Evolutionary conservation across 2,329 filamentous ascomycete species (phyloP), one percentile per base, ranked within the genome.

Genomic region (Tolypocladium ovalisporum): DNA sequence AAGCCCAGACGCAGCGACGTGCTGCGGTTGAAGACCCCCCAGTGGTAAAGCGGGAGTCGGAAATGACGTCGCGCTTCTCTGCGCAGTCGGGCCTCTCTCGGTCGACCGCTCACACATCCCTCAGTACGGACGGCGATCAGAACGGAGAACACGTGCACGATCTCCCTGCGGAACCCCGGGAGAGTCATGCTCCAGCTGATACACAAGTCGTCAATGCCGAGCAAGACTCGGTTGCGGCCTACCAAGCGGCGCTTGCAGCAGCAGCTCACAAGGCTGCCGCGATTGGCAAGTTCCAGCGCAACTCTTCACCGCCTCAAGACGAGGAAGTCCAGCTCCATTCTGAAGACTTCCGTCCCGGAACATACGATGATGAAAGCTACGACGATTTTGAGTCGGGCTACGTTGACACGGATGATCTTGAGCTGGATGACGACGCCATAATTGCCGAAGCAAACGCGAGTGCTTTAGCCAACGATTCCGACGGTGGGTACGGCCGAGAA

Each of bases 361-460:
- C 54, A 3, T 61, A 64, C 27, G 61, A 59, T 47, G 62, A 64
- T 54, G 75, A 83, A 54, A 82, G 82, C 57, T 79, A 81, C 60
- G 78, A 80, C 73, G 79, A 86, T 54, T 82, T 84, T 58, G 70
- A 68, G 42, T 73, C 74, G 56, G 63, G 67, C 72, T 81, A 87
- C 55, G 84, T 85, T 59, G 87, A 93, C 62, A 67, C 80, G 62
- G 83, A 86, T 59, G 82, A 87, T 62, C 82, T 84, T 59, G 84
- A 86, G 51, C 79, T 89, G 54, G 89, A 90, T 59, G 91, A 97
- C 62, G 92, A 97, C 64, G 85, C 86, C 36, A 94, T 97, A 64
- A 95, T 99, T 59, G 93, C 92, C 0, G 94, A 91, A 58, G 94
- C 94, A 6, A 99, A 99, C 64, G 92, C 93, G 0, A 92, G 94